Evolutionary conservation across 768 basidiomycete species (phyloP).

Genomic region (Saitozyma podzolica): DNA sequence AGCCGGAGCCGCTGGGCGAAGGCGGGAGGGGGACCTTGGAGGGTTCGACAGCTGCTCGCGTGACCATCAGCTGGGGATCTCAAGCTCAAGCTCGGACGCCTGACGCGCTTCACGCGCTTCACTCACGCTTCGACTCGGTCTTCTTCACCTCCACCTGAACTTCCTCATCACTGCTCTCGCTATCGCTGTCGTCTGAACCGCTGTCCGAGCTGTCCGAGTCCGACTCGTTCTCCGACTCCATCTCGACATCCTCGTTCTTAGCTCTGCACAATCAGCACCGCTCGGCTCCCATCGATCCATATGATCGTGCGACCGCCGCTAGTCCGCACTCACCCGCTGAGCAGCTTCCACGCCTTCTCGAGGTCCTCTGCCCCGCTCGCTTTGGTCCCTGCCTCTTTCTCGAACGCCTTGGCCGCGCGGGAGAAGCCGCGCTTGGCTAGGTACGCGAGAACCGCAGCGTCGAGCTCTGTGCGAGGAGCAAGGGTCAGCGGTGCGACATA

Average conservation of each 20-base stretch:
- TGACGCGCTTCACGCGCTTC: neutral
- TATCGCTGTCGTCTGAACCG: neutral
- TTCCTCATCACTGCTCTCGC: constrained; percentile 11
- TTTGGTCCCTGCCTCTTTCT: constrained; percentile 38
- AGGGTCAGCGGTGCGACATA: constrained; percentile 7
- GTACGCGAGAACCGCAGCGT: constrained; percentile 46
- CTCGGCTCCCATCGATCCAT: neutral
- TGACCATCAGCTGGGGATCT: neutral
- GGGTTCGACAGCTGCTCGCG: neutral
- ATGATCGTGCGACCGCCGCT: neutral
- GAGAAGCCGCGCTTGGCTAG: constrained; percentile 44
- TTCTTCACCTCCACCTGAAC: constrained; percentile 3
- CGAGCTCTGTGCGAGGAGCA: constrained; percentile 29
- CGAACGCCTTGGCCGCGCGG: constrained; percentile 44
- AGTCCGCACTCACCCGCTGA: neutral
- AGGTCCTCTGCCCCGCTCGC: constrained; percentile 15
- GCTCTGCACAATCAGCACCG: constrained; percentile 11
- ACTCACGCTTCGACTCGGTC: neutral
- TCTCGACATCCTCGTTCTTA: constrained; percentile 28
- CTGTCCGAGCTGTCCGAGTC: neutral
- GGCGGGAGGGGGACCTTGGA: constrained; percentile 2
- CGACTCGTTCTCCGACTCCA: constrained; percentile 12
- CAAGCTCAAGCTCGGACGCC: neutral
- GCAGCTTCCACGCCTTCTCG: constrained; percentile 25
- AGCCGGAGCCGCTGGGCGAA: constrained; percentile 11